Base-by-base conservation (phyloP, 2,329 filamentous ascomycete genomes). In the Exophiala spinifera region DNA sequence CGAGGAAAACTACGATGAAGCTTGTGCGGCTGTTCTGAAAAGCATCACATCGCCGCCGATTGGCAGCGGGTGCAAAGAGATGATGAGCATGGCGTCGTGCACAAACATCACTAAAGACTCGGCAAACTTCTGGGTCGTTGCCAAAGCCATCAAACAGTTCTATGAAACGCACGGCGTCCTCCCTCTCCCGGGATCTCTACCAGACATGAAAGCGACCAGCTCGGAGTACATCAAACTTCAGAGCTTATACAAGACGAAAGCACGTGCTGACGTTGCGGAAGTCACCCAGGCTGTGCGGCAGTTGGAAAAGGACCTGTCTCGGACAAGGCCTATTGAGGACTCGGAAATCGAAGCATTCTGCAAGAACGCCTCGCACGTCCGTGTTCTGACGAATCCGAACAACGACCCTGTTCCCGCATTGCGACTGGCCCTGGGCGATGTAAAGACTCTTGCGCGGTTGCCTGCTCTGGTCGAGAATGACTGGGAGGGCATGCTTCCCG, bases 1-100 rank as follows among this genome's bases (percentile, higher is more conserved):
- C 53, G 94, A 99, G 68, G 94, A 99, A 74, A 99, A 99, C 70
- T 99, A 91, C 66, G 90, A 96, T 57, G 94, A 99, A 72, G 95
- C 94, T 3, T 84, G 86, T 43, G 85, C 84, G 13, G 90, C 91
- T 4, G 91, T 97, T 1, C 78, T 97, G 65, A 95, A 95, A 71
- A 88, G 87, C n/a, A 76, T 99, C 28, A 85, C 86, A 40, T 74
- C 78, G 15, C 84, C 86, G 43, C 81, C 80, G 21, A 70, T 95
- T 17, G 84, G 87, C 37, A 82, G 82, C 42, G 81, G 84, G 2
- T 79, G 95, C 37, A 83, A 81, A 59, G 85, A 92, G 60, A 84
- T 97, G 7, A 92, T 99, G 66, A 80, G 86, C 34, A 85, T 91
- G 65, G 70, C 81, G 14, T 83, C 80, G 71, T 82, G 76, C 62